These are phyloP conservation scores for Stemphylium beticola DNA, from an alignment of 2,329 filamentous ascomycete species.

Conservation along the genomic window DNA sequence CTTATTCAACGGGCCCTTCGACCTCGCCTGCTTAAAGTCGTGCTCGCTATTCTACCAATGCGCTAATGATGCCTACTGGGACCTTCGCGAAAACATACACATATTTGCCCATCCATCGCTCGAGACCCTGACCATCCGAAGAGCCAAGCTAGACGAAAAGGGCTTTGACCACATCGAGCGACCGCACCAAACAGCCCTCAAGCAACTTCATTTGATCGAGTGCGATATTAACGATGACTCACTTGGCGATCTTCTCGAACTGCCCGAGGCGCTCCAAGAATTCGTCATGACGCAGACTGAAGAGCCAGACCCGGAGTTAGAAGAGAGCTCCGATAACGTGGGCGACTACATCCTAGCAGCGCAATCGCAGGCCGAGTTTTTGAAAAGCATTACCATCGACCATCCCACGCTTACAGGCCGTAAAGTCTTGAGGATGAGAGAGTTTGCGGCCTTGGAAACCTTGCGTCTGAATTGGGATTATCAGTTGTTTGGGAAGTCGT, in stretches of 20 bases:
- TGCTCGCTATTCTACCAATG: conserved; percentile 43
- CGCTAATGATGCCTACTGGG: conserved; percentile 41
- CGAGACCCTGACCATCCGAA: conserved; percentile 35
- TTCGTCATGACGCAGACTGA: conserved; percentile 42
- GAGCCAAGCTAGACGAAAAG: conserved; percentile 40
- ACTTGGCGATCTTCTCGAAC: conserved; percentile 38
- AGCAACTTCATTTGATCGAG: conserved; percentile 37
- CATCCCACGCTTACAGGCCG: conserved; percentile 35
- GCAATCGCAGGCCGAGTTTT: conserved; percentile 35
- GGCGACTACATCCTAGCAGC: conserved; percentile 41
- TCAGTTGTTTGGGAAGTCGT: conserved; percentile 41
- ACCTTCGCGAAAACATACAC: conserved; percentile 44
- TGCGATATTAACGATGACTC: conserved; percentile 45
- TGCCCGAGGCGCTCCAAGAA: conserved; percentile 39
- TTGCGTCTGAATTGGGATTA: conserved; percentile 42
- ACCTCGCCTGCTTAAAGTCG: conserved; percentile 39
- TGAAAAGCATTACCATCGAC: conserved; percentile 40
- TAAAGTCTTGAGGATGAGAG: conserved; percentile 38
- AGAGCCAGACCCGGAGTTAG: conserved; percentile 38
- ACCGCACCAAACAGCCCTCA: conserved; percentile 37
- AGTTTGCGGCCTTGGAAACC: conserved; percentile 33
- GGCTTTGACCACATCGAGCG: conserved; percentile 41
- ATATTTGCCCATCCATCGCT: conserved; percentile 43
- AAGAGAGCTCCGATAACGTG: conserved; percentile 42
- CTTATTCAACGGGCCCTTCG: conserved; percentile 44